phyloP scores from a whole-genome alignment of 2,329 filamentous ascomycete genomes.

The Neofusicoccum ribis region DNA sequence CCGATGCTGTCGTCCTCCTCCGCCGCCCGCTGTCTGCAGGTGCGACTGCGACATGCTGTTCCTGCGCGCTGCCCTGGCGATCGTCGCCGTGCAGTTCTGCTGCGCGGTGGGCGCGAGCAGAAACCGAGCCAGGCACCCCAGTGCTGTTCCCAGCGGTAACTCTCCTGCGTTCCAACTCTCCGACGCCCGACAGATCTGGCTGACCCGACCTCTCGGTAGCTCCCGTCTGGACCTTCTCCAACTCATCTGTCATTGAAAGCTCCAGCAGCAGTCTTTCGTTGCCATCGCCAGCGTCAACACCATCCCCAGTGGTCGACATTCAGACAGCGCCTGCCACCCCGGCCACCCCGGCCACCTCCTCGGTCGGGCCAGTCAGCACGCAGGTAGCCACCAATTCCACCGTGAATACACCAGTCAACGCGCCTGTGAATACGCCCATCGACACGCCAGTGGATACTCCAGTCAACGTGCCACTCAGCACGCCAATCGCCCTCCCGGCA shows the following conservation, averaged over 20 bases:
- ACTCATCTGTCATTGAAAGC: constrained; percentile 1
- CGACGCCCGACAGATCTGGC: neutral
- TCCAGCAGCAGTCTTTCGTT: neutral
- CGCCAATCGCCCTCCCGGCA: neutral
- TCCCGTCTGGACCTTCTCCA: neutral
- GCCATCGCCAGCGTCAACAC: neutral
- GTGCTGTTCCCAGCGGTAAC: neutral
- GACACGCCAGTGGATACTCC: neutral
- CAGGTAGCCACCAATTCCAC: neutral
- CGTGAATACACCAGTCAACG: neutral
- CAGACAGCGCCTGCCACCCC: neutral
- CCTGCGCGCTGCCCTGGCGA: neutral
- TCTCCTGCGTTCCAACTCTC: neutral
- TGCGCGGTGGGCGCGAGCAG: neutral
- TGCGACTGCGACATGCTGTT: constrained; percentile 6
- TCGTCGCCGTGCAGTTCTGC: neutral
- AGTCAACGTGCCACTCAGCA: neutral
- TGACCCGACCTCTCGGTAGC: neutral
- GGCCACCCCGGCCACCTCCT: neutral
- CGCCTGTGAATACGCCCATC: neutral
- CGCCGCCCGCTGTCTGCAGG: neutral
- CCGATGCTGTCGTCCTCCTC: neutral
- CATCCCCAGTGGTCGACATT: neutral
- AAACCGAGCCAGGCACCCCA: constrained; percentile 1
- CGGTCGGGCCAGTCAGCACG: neutral